Base-by-base conservation (phyloP, 163 green algal species). In the Trebouxiophyceae sp. region DNA sequence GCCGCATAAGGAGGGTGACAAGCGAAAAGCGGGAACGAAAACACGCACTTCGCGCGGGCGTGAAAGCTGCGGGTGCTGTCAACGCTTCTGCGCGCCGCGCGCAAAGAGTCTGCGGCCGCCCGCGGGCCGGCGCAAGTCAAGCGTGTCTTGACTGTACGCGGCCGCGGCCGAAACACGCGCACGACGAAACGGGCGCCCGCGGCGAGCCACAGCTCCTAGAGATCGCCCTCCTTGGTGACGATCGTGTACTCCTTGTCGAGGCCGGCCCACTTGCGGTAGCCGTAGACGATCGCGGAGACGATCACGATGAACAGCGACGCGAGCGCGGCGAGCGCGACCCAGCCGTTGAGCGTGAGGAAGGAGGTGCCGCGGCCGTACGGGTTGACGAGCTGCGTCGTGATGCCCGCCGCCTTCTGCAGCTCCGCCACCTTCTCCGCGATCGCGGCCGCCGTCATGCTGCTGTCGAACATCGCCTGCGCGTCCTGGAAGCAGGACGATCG, bases 311-410 rank as follows among this genome's bases (percentile, higher is more conserved):
- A 67, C 23, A 93, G 75, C 1, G 82, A 78, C 19, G 80, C 67
- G n/a, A 95, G 79, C 45, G 79, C 84, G 1, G 77, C 78, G 8
- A 92, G 69, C 2, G 88, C 88, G 3, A 91, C 79, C 88, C 88
- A 95, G 34, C 88, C 88, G 4, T 83, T 93, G 0, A 96, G 79
- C 0, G 87, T 95, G 29, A 96, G 66, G 44, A 69, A 34, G 2
- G 33, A 58, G 2, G 65, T 34, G 31, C 71, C 77, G 2, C 46
- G 34, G 2, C 39, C 75, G 12, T 58, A 23, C 20, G 63, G 63
- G 30, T 73, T 74, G 20, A 72, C 60, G 24, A 67, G 61, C 23
- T 46, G 34, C 28, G 56, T 47, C 22, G 44, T 75, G 46, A 81
- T 70, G 46, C 69, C 68, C 16, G 74, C 75, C 7, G 63, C 60